Evolutionary conservation across 169 alveolate genomes (phyloP).

Genomic region (Plasmodium malariae): DNA sequence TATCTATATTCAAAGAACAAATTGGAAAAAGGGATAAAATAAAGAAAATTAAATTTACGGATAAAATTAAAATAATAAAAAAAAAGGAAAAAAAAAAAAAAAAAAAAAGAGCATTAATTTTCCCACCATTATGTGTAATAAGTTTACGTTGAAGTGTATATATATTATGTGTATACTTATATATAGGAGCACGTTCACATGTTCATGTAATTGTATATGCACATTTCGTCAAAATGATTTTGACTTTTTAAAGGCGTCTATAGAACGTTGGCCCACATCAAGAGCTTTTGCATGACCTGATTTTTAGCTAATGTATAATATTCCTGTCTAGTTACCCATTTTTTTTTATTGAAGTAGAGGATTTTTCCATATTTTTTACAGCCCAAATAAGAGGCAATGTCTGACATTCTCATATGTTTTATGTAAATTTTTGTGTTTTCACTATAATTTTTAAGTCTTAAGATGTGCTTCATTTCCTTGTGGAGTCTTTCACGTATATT

Average conservation of each 20-base stretch:
- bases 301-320: conserved; percentile 26
- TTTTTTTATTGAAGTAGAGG: conserved; percentile 51
- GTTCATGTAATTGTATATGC: too few species aligned
- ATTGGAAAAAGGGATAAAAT: too few species aligned
- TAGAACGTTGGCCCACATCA: conserved; percentile 63
- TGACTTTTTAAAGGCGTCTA: neutral
- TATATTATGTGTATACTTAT: too few species aligned
- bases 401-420: conserved; percentile 47
- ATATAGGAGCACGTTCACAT: neutral
- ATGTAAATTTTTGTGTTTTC: conserved; percentile 43
- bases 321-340: conserved; percentile 66
- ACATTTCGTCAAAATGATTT: neutral
- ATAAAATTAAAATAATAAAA: too few species aligned
- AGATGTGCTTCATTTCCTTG: conserved; percentile 36
- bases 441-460: conserved; percentile 61
- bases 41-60: too few species aligned
- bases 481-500: conserved; percentile 57
- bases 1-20: too few species aligned
- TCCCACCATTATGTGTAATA: too few species aligned
- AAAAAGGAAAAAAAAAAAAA: too few species aligned
- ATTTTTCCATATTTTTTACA: conserved; percentile 63
- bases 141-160: too few species aligned
- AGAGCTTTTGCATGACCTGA: conserved; percentile 49
- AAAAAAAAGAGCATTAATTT: too few species aligned
- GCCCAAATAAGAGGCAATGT: conserved; percentile 73